phyloP scores from a whole-genome alignment of 257 asterid genomes.

The Ehretia macrophylla region DNA sequence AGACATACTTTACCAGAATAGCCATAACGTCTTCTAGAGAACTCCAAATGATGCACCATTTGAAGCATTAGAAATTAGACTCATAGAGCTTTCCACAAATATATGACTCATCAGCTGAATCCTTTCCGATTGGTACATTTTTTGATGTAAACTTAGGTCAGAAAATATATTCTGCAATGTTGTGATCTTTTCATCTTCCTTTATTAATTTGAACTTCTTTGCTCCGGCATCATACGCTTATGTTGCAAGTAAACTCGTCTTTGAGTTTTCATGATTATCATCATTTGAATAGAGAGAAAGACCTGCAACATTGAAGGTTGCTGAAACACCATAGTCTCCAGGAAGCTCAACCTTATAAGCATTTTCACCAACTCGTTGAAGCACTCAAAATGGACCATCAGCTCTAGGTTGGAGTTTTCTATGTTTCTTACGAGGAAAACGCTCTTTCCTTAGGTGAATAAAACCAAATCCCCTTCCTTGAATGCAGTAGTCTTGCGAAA shows the following conservation, averaged over 20 bases:
- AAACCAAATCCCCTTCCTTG: constrained; percentile 3
- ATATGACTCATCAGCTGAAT: too few relatives aligned
- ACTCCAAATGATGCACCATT: too few relatives aligned
- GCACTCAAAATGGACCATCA: neutral
- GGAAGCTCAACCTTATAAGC: neutral
- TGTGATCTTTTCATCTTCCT: too few relatives aligned
- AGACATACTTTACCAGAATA: too few relatives aligned
- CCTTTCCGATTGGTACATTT: too few relatives aligned
- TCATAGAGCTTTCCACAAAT: too few relatives aligned
- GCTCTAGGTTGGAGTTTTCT: neutral
- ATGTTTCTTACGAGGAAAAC: neutral
- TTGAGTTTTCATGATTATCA: neutral
- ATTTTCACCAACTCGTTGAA: neutral
- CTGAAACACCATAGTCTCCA: neutral
- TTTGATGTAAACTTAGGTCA: too few relatives aligned
- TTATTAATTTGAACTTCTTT: too few relatives aligned
- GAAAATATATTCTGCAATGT: too few relatives aligned
- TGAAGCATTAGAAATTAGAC: too few relatives aligned
- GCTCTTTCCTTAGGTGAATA: neutral
- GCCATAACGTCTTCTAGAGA: too few relatives aligned
- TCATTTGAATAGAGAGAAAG: neutral
- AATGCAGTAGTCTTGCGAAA: neutral
- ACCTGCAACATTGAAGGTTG: neutral
- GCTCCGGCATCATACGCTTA: too few relatives aligned
- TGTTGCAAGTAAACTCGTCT: neutral